These are phyloP conservation scores for Alternaria brassicicola DNA, from an alignment of 2,329 filamentous ascomycete species.

Conservation along the genomic window DNA sequence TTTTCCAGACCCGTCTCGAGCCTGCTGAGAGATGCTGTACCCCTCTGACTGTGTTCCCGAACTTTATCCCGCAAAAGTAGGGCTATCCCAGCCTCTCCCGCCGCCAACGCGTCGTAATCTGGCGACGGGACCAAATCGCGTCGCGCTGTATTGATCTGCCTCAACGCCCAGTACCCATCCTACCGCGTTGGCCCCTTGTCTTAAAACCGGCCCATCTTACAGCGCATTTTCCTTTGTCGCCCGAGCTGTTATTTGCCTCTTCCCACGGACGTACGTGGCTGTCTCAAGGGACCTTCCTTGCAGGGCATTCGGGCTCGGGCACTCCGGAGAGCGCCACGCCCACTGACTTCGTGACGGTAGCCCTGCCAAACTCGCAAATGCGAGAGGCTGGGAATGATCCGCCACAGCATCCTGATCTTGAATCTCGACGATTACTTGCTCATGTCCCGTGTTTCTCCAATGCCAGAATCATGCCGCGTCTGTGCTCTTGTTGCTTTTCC, in stretches of 20 bases:
- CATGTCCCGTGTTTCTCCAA: background rate
- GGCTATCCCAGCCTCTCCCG: constrained; percentile 3
- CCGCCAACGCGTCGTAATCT: constrained; percentile 8
- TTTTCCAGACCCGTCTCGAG: background rate
- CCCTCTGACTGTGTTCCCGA: background rate
- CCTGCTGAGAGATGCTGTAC: background rate
- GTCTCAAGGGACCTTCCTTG: constrained; percentile 19
- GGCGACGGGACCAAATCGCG: constrained; percentile 1
- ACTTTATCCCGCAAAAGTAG: background rate
- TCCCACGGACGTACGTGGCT: constrained; percentile 4
- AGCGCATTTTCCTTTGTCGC: constrained; percentile 3
- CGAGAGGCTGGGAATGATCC: background rate
- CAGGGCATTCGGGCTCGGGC: constrained; percentile 15
- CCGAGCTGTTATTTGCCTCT: constrained; percentile 4
- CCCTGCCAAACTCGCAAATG: background rate
- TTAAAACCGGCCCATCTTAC: constrained; percentile 4
- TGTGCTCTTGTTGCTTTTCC: constrained; percentile 13
- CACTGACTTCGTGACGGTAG: background rate
- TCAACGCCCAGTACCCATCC: background rate
- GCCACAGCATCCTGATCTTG: background rate
- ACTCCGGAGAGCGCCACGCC: constrained; percentile 17
- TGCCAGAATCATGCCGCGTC: background rate
- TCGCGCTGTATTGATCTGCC: background rate
- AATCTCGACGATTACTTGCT: background rate
- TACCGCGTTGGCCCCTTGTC: constrained; percentile 13